These are phyloP conservation scores for Talaromyces wortmannii DNA, from an alignment of 495 filamentous ascomycete genomes.

Conservation along the genomic window DNA sequence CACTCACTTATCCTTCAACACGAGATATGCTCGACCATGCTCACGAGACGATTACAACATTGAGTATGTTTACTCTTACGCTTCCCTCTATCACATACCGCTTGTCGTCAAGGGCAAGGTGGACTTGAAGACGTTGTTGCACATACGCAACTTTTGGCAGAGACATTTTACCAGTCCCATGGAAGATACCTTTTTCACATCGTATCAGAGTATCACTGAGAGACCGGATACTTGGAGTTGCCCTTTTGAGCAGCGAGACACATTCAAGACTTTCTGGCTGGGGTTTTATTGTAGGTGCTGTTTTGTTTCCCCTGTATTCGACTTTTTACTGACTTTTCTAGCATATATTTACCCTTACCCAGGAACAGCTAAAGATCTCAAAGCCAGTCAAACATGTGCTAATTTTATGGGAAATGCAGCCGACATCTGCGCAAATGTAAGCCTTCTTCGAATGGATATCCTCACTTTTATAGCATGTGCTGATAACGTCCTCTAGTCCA, in stretches of 20 bases:
- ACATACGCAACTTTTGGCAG: constrained; percentile 34
- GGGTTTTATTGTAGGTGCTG: constrained; percentile 29
- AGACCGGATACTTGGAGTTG: constrained; percentile 13
- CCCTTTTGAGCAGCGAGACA: neutral
- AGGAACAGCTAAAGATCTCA: constrained; percentile 1
- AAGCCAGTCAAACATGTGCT: constrained; percentile 21
- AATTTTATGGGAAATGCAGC: constrained; percentile 4
- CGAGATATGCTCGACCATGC: constrained; percentile 12
- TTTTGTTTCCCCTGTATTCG: neutral
- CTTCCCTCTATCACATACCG: neutral
- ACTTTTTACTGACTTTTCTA: constrained; percentile 4
- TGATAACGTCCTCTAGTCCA: constrained; percentile 6
- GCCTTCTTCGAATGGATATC: neutral
- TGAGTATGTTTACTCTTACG: constrained; percentile 16
- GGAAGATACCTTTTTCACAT: constrained; percentile 16
- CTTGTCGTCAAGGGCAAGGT: constrained; percentile 8
- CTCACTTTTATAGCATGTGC: too few relatives aligned
- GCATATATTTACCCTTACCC: constrained; percentile 27
- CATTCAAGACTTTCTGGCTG: constrained; percentile 20
- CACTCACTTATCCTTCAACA: constrained; percentile 20
- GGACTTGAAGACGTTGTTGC: constrained; percentile 14
- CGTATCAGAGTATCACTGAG: constrained; percentile 12
- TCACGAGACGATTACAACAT: constrained; percentile 27
- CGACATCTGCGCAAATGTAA: neutral
- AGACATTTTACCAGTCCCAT: constrained; percentile 21